Percentiles rank a stretch among this genome's conserved stretches.
These are phyloP conservation scores for Vaccinium darrowii DNA, from an alignment of 148 eudicot genomes.

Conservation along the genomic window DNA sequence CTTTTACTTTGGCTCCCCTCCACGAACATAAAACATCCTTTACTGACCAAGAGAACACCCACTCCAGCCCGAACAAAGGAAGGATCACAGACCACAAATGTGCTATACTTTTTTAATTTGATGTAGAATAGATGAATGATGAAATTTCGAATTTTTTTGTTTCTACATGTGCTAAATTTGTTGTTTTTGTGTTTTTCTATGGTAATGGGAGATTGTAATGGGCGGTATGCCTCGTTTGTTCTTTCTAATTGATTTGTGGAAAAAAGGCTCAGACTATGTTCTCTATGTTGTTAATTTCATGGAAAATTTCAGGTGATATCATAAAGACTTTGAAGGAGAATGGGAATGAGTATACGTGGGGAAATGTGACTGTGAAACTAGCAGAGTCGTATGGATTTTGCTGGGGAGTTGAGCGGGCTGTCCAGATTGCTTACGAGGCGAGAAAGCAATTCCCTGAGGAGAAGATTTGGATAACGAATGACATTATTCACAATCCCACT, in stretches of 20 bases:
- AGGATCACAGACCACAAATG: too few relatives aligned
- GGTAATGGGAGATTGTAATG: too few relatives aligned
- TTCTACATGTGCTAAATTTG: too few relatives aligned
- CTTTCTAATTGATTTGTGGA: not conserved
- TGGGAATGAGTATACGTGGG: constrained; percentile 86
- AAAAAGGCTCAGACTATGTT: not conserved
- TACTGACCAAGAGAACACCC: too few relatives aligned
- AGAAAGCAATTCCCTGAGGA: constrained; percentile 80
- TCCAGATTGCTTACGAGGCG: constrained; percentile 97
- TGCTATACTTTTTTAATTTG: too few relatives aligned
- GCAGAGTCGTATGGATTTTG: constrained; percentile 95
- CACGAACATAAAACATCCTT: too few relatives aligned
- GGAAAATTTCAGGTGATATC: constrained; percentile 65
- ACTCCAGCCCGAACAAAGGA: too few relatives aligned
- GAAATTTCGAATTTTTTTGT: not conserved
- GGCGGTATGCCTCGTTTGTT: not conserved
- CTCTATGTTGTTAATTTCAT: not conserved
- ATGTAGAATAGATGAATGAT: too few relatives aligned
- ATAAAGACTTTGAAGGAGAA: constrained; percentile 89
- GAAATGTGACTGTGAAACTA: constrained; percentile 86
- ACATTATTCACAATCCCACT: constrained; percentile 97
- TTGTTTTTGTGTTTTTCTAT: too few relatives aligned
- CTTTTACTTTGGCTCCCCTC: too few relatives aligned
- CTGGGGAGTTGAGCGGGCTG: constrained; percentile 98
- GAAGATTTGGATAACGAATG: constrained; percentile 92